phyloP scores from a whole-genome alignment of 352 stramenopile species.

The Ochromonadaceae sp. region DNA sequence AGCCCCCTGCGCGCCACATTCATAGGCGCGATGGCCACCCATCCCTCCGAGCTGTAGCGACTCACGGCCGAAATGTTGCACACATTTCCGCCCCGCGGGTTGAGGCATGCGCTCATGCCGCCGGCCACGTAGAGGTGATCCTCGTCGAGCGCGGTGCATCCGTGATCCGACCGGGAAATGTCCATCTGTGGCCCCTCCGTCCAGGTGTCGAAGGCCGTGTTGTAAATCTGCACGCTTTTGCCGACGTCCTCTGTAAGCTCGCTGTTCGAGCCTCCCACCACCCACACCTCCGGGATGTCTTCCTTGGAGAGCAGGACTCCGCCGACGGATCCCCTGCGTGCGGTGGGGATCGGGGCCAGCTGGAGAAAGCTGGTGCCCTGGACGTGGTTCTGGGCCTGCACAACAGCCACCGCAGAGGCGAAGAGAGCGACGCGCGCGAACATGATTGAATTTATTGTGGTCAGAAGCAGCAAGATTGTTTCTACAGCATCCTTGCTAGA shows the following conservation, averaged over 20 bases:
- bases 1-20: neutral
- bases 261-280: neutral
- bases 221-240: neutral
- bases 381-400: too few species aligned
- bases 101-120: neutral
- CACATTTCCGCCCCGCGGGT: too few species aligned
- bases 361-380: too few species aligned
- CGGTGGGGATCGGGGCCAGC: too few species aligned
- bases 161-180: neutral
- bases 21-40: neutral
- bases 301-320: neutral
- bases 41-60: neutral
- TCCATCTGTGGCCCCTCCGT: too few species aligned
- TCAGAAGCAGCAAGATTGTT: too few species aligned
- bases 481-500: too few species aligned
- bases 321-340: neutral
- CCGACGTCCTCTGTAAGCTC: neutral
- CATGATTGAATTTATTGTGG: too few species aligned
- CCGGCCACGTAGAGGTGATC: neutral
- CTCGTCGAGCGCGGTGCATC: neutral
- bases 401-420: too few species aligned
- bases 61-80: neutral
- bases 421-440: too few species aligned
- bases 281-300: neutral
- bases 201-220: neutral